Conservation (phyloP, 2,329 filamentous ascomycete genomes). For the Hymenoscyphus albidus region DNA sequence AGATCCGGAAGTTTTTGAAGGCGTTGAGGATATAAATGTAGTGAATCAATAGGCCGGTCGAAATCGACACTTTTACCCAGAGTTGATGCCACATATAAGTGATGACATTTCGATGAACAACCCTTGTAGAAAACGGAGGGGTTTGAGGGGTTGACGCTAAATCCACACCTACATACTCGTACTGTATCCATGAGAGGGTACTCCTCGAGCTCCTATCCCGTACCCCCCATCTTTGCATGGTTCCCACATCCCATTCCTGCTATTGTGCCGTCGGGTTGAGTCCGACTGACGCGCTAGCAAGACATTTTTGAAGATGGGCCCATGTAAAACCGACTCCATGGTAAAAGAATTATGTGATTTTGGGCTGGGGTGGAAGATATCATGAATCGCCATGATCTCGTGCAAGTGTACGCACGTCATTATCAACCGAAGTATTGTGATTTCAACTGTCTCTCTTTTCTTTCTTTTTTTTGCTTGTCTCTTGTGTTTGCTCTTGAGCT, state of each 20-base stretch:
- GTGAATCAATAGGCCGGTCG: no score
- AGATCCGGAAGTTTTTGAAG: conserved; percentile 17
- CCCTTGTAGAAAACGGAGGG: no score
- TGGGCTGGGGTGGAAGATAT: background rate
- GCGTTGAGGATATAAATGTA: background rate
- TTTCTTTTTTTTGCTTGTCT: background rate
- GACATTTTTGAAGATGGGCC: background rate
- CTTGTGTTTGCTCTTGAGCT: background rate
- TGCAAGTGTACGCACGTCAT: background rate
- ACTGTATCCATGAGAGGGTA: no score
- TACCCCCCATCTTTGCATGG: background rate
- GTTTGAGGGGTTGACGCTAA: background rate
- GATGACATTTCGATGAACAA: no score
- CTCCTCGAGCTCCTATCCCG: no score
- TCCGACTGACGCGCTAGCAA: background rate
- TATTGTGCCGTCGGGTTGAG: background rate
- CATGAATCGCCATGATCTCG: background rate
- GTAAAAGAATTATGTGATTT: background rate
- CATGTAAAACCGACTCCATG: background rate
- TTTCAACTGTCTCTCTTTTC: background rate
- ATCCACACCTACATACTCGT: background rate
- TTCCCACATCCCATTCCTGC: background rate
- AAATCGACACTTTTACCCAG: no score
- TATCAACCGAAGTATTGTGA: background rate
- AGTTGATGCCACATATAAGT: no score